These are phyloP conservation scores for Aspergillus sp. DNA, from an alignment of 2,329 filamentous ascomycete species.

Conservation along the genomic window DNA sequence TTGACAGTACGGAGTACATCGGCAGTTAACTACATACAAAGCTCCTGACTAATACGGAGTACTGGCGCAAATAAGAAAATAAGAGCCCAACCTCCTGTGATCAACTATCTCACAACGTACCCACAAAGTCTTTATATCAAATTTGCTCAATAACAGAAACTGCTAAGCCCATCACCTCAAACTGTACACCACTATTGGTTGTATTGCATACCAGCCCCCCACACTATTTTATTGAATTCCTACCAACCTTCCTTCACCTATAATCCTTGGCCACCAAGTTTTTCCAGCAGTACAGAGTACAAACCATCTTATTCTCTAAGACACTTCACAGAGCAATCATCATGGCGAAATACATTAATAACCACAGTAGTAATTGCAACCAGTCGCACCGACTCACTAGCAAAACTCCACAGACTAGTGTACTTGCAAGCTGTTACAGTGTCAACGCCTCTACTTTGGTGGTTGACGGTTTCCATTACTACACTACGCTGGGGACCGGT, in stretches of 20 bases:
- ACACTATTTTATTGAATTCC: background rate
- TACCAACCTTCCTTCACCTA: background rate
- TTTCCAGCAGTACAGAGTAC: background rate
- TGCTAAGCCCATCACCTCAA: too few species aligned
- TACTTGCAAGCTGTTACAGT: constrained; percentile 88
- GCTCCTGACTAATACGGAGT: too few species aligned
- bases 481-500: constrained; percentile 84
- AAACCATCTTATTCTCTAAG: background rate
- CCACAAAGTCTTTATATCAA: too few species aligned
- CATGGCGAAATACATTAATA: constrained; percentile 58
- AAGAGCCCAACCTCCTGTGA: too few species aligned
- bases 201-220: background rate
- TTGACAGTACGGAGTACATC: too few species aligned
- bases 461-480: constrained; percentile 87
- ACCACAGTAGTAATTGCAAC: constrained; percentile 62
- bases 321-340: constrained; percentile 6
- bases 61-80: too few species aligned
- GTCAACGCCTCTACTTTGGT: constrained; percentile 65
- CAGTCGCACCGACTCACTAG: constrained; percentile 55
- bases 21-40: too few species aligned
- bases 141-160: too few species aligned
- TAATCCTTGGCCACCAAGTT: background rate
- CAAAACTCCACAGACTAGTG: constrained; percentile 55
- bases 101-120: too few species aligned
- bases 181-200: too few species aligned